Evolutionary conservation across 345 rosid genomes (phyloP).

Genomic region (Excoecaria agallocha): DNA sequence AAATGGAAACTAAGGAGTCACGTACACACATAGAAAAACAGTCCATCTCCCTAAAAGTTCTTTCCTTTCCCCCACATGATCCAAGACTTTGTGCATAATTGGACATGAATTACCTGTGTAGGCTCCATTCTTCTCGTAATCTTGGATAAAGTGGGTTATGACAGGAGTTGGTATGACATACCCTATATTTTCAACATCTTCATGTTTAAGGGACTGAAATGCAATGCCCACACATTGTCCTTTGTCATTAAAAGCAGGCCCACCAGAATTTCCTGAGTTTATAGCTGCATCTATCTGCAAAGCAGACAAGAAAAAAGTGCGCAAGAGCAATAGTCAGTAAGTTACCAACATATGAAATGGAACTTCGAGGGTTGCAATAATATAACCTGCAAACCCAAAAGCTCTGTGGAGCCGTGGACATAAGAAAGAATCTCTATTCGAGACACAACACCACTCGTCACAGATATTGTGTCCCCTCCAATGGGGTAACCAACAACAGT

Average conservation of each 20-base stretch:
- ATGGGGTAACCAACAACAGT: constrained; percentile 97
- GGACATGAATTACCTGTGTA: constrained; percentile 56
- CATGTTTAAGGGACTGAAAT: constrained; percentile 92
- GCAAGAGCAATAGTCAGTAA: neutral
- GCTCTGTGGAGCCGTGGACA: constrained; percentile 93
- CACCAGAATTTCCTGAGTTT: constrained; percentile 97
- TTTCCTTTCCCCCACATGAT: neutral
- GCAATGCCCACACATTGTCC: constrained; percentile 95
- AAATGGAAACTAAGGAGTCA: neutral
- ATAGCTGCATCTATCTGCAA: constrained; percentile 96
- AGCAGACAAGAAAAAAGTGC: neutral
- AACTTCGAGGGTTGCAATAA: neutral
- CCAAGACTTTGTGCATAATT: neutral
- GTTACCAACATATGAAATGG: neutral
- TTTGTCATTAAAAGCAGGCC: constrained; percentile 93
- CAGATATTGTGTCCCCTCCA: constrained; percentile 97
- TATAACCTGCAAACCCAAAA: constrained; percentile 81
- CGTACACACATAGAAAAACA: neutral
- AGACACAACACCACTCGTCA: constrained; percentile 94
- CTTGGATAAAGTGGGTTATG: constrained; percentile 80
- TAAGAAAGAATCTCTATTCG: constrained; percentile 90
- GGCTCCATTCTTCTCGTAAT: constrained; percentile 80
- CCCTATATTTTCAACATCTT: constrained; percentile 94
- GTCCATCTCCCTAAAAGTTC: neutral
- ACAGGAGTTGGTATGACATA: constrained; percentile 97